A percentile compares a stretch with the other conserved stretches of the same genome.
These are phyloP conservation scores for Colletotrichum caudatum DNA, from an alignment of 2,329 filamentous ascomycete genomes.

Conservation along the genomic window DNA sequence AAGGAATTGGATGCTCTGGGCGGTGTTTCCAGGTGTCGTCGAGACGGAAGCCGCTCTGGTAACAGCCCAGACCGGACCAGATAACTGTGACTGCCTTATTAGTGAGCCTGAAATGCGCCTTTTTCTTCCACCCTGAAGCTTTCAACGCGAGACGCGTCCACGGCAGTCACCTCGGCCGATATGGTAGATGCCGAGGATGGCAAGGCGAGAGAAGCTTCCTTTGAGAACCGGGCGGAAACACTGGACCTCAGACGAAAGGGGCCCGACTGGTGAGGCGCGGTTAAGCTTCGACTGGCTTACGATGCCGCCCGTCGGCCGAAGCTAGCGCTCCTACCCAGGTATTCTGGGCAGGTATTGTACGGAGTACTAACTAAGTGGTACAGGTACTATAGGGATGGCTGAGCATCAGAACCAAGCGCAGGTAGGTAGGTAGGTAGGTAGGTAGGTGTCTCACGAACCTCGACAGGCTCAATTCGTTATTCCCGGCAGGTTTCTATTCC, in stretches of 20 bases:
- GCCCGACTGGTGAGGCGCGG: conserved; percentile 20
- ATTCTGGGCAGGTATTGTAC: too few species aligned
- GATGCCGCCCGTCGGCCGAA: conserved; percentile 7
- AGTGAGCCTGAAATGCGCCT: background rate
- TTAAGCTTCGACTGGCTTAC: conserved; percentile 22
- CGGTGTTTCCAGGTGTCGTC: background rate
- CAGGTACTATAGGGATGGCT: background rate
- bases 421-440: background rate
- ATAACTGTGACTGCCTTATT: background rate
- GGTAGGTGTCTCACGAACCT: too few species aligned
- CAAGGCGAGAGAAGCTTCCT: conserved; percentile 11
- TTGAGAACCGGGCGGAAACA: background rate
- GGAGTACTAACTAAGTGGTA: too few species aligned
- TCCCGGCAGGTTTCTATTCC: conserved; percentile 20
- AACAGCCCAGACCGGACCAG: background rate
- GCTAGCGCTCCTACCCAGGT: background rate
- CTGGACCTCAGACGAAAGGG: background rate
- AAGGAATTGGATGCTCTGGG: background rate
- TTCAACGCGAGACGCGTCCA: too few species aligned
- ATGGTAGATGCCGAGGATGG: background rate
- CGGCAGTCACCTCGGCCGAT: background rate
- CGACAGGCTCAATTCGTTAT: conserved; percentile 15
- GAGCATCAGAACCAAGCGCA: conserved; percentile 10
- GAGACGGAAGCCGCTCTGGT: background rate
- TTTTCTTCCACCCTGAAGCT: too few species aligned